These are phyloP conservation scores for Corymbia maculata DNA, from an alignment of 345 rosid genomes.

Conservation along the genomic window DNA sequence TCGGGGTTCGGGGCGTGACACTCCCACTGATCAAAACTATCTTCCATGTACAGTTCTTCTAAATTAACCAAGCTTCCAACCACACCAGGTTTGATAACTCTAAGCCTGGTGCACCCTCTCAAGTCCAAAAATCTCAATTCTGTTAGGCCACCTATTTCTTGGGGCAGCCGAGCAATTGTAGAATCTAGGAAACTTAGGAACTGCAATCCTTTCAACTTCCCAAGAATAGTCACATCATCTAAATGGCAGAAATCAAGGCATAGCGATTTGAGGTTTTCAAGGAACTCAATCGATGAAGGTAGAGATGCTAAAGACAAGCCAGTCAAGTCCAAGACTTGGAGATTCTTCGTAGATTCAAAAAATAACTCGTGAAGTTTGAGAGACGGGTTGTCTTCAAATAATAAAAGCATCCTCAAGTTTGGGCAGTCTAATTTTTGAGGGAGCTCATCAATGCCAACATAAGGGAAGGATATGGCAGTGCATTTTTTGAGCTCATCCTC, in stretches of 20 bases:
- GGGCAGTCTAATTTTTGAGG: not conserved
- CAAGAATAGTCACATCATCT: not conserved
- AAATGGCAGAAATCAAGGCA: rapidly evolving
- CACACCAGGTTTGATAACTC: not conserved
- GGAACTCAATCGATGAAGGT: not conserved
- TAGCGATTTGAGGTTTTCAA: not conserved
- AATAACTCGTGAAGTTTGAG: not conserved
- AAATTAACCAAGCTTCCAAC: not conserved
- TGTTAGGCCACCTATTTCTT: not conserved
- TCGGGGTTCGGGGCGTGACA: too few relatives aligned
- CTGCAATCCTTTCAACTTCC: not conserved
- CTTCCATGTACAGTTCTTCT: not conserved
- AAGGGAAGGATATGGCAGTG: not conserved
- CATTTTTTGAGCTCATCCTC: not conserved
- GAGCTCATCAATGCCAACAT: not conserved
- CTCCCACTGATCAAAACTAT: not conserved
- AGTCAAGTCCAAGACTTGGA: not conserved
- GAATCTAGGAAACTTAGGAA: not conserved
- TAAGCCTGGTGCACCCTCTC: not conserved
- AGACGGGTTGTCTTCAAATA: rapidly evolving
- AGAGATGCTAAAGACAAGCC: not conserved
- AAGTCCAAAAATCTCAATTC: not conserved
- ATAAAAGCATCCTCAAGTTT: not conserved
- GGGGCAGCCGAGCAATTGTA: not conserved
- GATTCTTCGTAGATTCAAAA: not conserved